Base-by-base conservation (phyloP, 495 filamentous ascomycete genomes). In the Neurospora africana region DNA sequence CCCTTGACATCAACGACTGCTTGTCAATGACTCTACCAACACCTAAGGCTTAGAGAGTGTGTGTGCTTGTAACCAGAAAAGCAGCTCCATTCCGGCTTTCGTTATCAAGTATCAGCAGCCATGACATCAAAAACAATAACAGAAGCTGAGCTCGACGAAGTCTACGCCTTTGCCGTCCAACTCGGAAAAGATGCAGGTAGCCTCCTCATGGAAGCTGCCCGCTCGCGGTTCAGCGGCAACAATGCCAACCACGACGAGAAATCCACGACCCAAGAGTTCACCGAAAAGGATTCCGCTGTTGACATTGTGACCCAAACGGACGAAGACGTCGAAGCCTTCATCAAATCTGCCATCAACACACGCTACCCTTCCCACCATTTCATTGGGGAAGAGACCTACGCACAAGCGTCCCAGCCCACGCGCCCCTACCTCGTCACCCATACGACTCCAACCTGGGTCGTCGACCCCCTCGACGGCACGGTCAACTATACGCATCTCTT, bases 401-500 rank as follows among this genome's bases (percentile, higher is more conserved):
- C 87, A 47, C 87, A 88, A 75, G 85, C 87, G 33, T 36, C 82
- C 53, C 53, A 65, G 53, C 27, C 53, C 17, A 82, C 84, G 2
- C 85, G 86, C 75, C 82, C 88, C 33, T 92, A 92, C 74, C 84
- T 91, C 6, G 88, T 92, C 73, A 79, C 82, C 61, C 27, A 68
- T 8, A n/a, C 71, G 19, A 65, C 71, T 2, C 90, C 90, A 58
- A 92, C 89, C 72, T 92, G 90, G 90, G 88, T 86, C 76, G 84
- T 91, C 43, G 90, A 92, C 76, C 89, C 89, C 8, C 79, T 91
- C 58, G 89, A 92, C 73, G 90, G 90, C 75, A 92, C 90, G 17
- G 89, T 91, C 70, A 91, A 91, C 80, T 91, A 89, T 79, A 91
- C 87, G 17, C 90, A 92, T 78, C 81, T 90, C 15, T 90, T 91